phyloP scores from a whole-genome alignment of 768 basidiomycete genomes.

The Suillus paluster region DNA sequence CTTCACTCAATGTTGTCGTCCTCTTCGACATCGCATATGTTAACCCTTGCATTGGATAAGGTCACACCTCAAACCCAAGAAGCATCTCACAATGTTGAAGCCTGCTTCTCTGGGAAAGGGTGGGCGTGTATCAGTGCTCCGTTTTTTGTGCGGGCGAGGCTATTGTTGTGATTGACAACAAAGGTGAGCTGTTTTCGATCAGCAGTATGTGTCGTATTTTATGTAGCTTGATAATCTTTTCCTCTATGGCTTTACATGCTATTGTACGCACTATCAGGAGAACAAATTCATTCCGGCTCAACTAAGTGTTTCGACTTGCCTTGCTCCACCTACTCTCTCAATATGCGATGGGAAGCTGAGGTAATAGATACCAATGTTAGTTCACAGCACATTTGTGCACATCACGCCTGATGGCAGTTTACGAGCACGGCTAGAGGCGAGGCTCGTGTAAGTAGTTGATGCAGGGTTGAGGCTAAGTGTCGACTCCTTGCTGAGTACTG shows the following conservation, averaged over 20 bases:
- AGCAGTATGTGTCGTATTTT: too few relatives aligned
- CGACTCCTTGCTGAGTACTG: too few relatives aligned
- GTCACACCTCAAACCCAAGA: not conserved
- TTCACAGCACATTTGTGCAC: conserved; percentile 47
- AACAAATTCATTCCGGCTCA: too few relatives aligned
- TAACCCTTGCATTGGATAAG: not conserved
- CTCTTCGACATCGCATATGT: not conserved
- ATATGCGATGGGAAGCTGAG: not conserved
- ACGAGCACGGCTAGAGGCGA: conserved; percentile 49
- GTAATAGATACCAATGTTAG: not conserved
- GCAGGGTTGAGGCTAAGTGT: not conserved
- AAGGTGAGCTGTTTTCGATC: not conserved
- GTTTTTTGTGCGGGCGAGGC: not conserved
- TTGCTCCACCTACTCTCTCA: not conserved
- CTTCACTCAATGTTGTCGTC: not conserved
- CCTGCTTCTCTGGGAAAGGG: not conserved
- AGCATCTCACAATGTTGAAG: not conserved
- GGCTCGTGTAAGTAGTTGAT: conserved; percentile 40
- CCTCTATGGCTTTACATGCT: too few relatives aligned
- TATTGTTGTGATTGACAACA: conserved; percentile 11
- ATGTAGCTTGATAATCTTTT: too few relatives aligned
- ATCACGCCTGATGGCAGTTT: conserved; percentile 50
- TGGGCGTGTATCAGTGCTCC: not conserved
- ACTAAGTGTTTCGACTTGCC: conserved; percentile 43
- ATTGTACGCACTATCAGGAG: too few relatives aligned